A percentile compares a stretch with the other conserved stretches of the same genome.
Conservation (phyloP, 306 rosid species). For the Pyrus bretschneideri region DNA sequence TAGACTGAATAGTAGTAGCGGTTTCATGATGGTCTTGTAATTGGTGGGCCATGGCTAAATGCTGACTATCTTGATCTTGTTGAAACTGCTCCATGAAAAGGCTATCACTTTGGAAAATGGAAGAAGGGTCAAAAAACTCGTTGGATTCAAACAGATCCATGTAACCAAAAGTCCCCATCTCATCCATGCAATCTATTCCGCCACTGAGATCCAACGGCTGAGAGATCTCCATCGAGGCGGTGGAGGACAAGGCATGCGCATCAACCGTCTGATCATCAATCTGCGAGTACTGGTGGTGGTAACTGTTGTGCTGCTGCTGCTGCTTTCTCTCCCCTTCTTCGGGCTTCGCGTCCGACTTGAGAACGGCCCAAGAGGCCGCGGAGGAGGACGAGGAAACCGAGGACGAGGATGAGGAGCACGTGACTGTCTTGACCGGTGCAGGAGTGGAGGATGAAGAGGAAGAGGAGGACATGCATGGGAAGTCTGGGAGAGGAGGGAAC, state of each 20-base stretch:
- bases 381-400: constrained; percentile 60
- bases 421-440: constrained; percentile 29
- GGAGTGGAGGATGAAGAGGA: constrained; percentile 56
- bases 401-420: constrained; percentile 38
- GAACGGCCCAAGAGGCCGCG: constrained; percentile 65
- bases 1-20: neutral
- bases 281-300: neutral
- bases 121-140: constrained; percentile 54
- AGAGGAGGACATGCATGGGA: constrained; percentile 94
- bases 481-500: constrained; percentile 76
- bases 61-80: constrained; percentile 11
- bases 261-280: neutral
- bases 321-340: constrained; percentile 21
- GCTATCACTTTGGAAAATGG: constrained; percentile 45
- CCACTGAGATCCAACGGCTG: constrained; percentile 13
- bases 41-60: neutral
- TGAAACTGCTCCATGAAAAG: constrained; percentile 37
- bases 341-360: constrained; percentile 47
- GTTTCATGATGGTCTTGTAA: neutral
- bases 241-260: constrained; percentile 33
- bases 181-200: constrained; percentile 41
- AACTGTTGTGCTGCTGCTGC: neutral
- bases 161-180: constrained; percentile 76
- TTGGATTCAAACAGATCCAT: constrained; percentile 61
- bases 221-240: constrained; percentile 61